Conservation (phyloP, 768 basidiomycete species). For the Kondoa subrosea region DNA sequence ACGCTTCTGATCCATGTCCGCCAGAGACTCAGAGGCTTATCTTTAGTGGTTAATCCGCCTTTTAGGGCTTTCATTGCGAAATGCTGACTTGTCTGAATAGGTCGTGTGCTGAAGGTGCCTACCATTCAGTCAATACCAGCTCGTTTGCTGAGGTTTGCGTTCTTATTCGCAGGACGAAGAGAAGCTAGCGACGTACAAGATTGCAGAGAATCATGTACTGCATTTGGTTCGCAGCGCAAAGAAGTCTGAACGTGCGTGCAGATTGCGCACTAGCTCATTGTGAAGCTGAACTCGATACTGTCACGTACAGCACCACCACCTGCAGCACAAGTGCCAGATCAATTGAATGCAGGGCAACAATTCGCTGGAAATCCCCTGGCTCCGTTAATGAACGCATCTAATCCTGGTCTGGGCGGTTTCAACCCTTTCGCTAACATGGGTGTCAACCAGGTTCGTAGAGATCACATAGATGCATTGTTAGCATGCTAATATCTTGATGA, state of each 20-base stretch:
- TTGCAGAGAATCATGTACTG: constrained; percentile 68
- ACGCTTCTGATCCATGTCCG: constrained; percentile 37
- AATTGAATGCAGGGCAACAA: constrained; percentile 13
- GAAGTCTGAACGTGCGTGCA: background rate
- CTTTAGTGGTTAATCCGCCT: constrained; percentile 53
- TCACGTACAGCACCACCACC: constrained; percentile 50
- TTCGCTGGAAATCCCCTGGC: constrained; percentile 27
- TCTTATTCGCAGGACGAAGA: constrained; percentile 40
- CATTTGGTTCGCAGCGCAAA: constrained; percentile 52
- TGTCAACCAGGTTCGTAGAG: background rate
- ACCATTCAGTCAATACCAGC: constrained; percentile 1
- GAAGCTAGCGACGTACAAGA: constrained; percentile 64
- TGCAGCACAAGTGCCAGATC: constrained; percentile 45
- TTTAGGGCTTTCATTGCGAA: background rate
- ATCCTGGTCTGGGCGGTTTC: constrained; percentile 35
- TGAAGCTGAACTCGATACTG: constrained; percentile 2
- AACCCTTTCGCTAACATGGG: constrained; percentile 90
- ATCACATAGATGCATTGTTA: background rate
- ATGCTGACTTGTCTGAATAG: background rate
- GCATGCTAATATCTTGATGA: background rate
- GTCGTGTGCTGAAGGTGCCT: background rate
- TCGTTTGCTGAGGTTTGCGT: background rate
- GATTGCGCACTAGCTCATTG: background rate
- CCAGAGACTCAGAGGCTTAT: constrained; percentile 74
- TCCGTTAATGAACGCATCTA: constrained; percentile 23